These are phyloP conservation scores for Grigorovia jiainica DNA, from an alignment of 805 yeast genomes.

Conservation along the genomic window DNA sequence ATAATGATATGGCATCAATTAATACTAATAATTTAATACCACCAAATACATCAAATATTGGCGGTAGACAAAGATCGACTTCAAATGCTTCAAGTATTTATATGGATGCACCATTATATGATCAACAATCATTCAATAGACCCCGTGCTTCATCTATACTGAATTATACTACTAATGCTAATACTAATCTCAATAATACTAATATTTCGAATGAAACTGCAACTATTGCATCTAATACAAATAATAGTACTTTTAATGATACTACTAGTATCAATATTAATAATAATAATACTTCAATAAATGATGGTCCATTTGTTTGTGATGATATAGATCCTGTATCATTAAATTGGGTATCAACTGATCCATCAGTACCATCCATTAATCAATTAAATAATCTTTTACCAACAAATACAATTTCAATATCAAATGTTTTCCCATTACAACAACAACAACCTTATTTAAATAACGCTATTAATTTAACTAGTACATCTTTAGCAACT, in stretches of 20 bases:
- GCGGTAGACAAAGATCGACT: constrained; percentile 22
- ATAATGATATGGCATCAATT: constrained; percentile 9
- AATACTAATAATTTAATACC: neutral
- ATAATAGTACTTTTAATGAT: constrained; percentile 1
- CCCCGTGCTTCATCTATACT: neutral
- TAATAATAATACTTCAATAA: constrained; percentile 2
- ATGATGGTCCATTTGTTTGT: constrained; percentile 29
- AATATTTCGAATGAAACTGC: neutral
- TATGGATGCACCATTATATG: constrained; percentile 24
- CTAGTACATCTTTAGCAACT: constrained; percentile 43
- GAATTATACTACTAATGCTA: neutral
- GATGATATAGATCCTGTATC: constrained; percentile 56
- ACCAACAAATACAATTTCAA: constrained; percentile 67
- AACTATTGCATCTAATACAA: constrained; percentile 8
- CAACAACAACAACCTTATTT: constrained; percentile 43
- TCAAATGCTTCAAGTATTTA: constrained; percentile 29
- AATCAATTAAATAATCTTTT: constrained; percentile 58
- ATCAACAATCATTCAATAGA: constrained; percentile 6
- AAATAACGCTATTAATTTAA: constrained; percentile 36
- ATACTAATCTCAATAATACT: constrained; percentile 18
- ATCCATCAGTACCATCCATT: constrained; percentile 63
- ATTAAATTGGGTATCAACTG: constrained; percentile 59
- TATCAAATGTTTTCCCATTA: constrained; percentile 52
- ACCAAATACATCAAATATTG: constrained; percentile 1
- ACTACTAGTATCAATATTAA: neutral